Conservation (phyloP, 345 rosid species). For the Eucalyptus marginata region DNA sequence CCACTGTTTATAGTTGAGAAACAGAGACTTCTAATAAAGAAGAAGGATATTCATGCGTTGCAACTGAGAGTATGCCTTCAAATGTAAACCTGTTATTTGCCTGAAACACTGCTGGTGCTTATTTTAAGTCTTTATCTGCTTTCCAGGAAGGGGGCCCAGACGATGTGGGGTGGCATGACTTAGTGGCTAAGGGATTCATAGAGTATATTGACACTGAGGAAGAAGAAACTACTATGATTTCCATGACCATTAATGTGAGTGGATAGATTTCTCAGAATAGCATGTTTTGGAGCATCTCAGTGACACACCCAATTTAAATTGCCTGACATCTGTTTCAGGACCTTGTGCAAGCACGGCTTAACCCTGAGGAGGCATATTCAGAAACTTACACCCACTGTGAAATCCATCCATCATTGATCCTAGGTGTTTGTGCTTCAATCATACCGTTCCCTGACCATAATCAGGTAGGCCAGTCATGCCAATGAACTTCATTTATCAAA, state of each 20-base stretch:
- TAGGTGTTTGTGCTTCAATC: constrained; percentile 97
- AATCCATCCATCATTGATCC: constrained; percentile 92
- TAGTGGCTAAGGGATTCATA: constrained; percentile 77
- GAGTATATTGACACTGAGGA: constrained; percentile 97
- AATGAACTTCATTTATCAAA: not conserved
- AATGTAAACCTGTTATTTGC: not conserved
- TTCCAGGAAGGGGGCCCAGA: constrained; percentile 60
- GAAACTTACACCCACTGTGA: constrained; percentile 96
- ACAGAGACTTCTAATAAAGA: constrained; percentile 85
- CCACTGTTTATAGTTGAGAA: constrained; percentile 93
- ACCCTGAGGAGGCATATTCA: constrained; percentile 72
- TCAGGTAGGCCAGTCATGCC: constrained; percentile 39
- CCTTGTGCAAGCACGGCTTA: constrained; percentile 75
- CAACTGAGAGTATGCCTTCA: constrained; percentile 64
- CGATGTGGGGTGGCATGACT: constrained; percentile 93
- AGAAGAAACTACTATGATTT: constrained; percentile 98
- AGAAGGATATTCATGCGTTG: constrained; percentile 73
- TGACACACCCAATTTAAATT: not conserved
- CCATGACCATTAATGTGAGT: constrained; percentile 97
- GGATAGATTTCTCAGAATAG: not conserved
- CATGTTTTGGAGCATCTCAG: not conserved
- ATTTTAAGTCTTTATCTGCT: not conserved
- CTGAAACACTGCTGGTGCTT: not conserved
- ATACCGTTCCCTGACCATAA: constrained; percentile 99
- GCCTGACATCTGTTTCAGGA: constrained; percentile 32